Evolutionary conservation across 1,284 basidiomycete species (phyloP).

Genomic region (Moesziomyces aphidis): DNA sequence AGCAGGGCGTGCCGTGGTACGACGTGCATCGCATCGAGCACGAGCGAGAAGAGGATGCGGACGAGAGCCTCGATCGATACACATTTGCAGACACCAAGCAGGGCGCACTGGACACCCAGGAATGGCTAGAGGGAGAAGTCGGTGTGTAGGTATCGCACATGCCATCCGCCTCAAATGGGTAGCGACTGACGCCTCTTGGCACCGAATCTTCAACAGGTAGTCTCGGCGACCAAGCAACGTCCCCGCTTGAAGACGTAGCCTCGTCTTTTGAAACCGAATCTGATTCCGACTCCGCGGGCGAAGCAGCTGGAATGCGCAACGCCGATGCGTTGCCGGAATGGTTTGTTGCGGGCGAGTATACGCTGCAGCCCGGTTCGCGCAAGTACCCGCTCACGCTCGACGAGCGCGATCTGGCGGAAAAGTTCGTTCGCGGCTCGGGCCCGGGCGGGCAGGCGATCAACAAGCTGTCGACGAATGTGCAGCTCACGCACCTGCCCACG

Average conservation of each 20-base stretch:
- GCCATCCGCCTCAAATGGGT: neutral
- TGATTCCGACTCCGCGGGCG: too few relatives aligned
- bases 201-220: conserved; percentile 37
- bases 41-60: conserved; percentile 57
- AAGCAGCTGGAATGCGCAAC: too few relatives aligned
- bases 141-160: conserved; percentile 55
- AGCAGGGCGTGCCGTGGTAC: conserved; percentile 51
- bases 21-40: conserved; percentile 63
- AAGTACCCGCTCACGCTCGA: conserved; percentile 61
- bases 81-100: conserved; percentile 47
- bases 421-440: conserved; percentile 64
- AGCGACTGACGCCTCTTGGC: conserved; percentile 1
- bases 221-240: conserved; percentile 6
- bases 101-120: conserved; percentile 32
- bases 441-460: conserved; percentile 67
- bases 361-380: conserved; percentile 47
- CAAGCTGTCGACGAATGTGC: conserved; percentile 61
- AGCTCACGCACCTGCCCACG: conserved; percentile 58
- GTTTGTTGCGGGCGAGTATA: conserved; percentile 54
- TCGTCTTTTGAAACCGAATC: neutral
- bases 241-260: neutral
- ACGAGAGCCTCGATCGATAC: conserved; percentile 57
- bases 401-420: conserved; percentile 58
- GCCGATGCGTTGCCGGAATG: conserved; percentile 37
- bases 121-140: conserved; percentile 62